Conservation (phyloP, 345 rosid species). For the Syzygium aqueum region DNA sequence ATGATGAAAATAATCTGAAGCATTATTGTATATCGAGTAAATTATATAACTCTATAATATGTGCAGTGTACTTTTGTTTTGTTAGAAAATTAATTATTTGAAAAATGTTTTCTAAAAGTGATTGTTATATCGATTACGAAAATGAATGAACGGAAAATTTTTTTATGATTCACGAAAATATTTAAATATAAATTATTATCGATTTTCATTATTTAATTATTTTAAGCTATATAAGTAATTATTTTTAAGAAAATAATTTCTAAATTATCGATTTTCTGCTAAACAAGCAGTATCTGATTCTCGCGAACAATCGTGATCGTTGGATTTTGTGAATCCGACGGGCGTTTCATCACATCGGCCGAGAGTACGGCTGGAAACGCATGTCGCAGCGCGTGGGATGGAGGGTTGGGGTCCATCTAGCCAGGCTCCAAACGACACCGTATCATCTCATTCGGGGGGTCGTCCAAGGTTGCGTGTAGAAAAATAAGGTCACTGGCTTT, state of each 20-base stretch:
- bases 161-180: not conserved
- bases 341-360: no score
- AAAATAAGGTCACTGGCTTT: not conserved
- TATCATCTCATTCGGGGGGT: not conserved
- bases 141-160: rapidly evolving
- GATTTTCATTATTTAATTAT: not conserved
- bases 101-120: not conserved
- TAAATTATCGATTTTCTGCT: not conserved
- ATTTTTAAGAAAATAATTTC: not conserved
- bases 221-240: rapidly evolving
- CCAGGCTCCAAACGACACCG: not conserved
- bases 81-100: not conserved
- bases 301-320: not conserved
- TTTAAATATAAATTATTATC: not conserved
- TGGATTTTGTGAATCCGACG: not conserved
- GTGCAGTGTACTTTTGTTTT: not conserved
- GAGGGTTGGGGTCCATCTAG: not conserved
- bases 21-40: not conserved
- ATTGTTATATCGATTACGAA: rapidly evolving
- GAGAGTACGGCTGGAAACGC: not conserved
- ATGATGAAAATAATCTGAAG: not conserved
- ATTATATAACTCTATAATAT: no score
- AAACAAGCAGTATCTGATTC: not conserved
- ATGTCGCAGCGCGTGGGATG: not conserved
- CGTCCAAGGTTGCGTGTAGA: not conserved